Percentiles rank a stretch among this genome's conserved stretches.
These are phyloP conservation scores for Ilyonectria mors-panacis DNA, from an alignment of 2,329 filamentous ascomycete species.

Conservation along the genomic window DNA sequence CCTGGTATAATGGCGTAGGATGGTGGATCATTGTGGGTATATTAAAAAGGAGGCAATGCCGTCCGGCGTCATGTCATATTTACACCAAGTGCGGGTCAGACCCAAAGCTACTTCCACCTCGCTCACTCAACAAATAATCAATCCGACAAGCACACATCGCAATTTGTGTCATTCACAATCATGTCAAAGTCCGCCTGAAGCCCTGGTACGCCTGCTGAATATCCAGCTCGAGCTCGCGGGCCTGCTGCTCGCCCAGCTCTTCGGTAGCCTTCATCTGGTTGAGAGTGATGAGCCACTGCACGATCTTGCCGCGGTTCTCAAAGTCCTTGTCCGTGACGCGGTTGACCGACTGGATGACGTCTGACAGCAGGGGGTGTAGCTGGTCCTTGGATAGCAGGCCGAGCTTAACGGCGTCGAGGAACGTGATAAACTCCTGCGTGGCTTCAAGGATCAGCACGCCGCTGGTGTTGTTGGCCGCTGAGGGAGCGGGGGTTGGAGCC, in stretches of 20 bases:
- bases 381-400: constrained; percentile 95
- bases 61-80: constrained; percentile 18
- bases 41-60: constrained; percentile 32
- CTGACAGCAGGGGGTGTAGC: constrained; percentile 93
- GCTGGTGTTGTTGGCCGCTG: constrained; percentile 64
- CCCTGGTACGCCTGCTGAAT: constrained; percentile 96
- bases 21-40: constrained; percentile 39
- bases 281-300: constrained; percentile 96
- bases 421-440: constrained; percentile 98
- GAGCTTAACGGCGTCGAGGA: constrained; percentile 93
- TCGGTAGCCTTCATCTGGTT: constrained; percentile 99
- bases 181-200: constrained; percentile 85
- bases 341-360: constrained; percentile 97
- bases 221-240: constrained; percentile 90
- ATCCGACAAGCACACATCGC: background rate
- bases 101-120: constrained; percentile 29
- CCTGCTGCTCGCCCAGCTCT: constrained; percentile 88
- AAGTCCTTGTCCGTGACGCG: constrained; percentile 97
- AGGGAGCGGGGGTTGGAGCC: constrained; percentile 59
- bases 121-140: background rate
- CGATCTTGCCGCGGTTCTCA: constrained; percentile 95
- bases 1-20: constrained; percentile 73
- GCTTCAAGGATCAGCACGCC: constrained; percentile 86
- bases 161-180: constrained; percentile 34
- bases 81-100: constrained; percentile 10